Percentiles rank a stretch among this genome's conserved stretches.
Evolutionary conservation across 2,329 filamentous ascomycete species (phyloP).

Genomic region (Apiospora malaysiana): DNA sequence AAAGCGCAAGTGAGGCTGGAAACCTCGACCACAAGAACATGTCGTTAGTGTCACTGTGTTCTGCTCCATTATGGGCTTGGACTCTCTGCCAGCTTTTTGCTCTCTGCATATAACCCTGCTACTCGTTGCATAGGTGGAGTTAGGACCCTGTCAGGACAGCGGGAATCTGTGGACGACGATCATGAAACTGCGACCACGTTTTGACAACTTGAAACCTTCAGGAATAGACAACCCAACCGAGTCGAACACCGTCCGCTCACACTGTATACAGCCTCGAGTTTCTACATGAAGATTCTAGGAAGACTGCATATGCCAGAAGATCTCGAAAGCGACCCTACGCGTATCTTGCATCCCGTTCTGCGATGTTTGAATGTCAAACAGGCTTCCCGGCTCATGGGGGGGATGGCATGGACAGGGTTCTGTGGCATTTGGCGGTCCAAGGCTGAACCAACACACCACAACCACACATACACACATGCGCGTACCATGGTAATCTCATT

Average conservation of each 20-base stretch:
- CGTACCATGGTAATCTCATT: not conserved
- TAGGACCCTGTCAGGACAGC: not conserved
- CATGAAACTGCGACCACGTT: slow-evolving; percentile 16
- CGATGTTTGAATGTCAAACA: not conserved
- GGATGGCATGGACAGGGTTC: not conserved
- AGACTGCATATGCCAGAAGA: slow-evolving; percentile 15
- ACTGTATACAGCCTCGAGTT: slow-evolving; percentile 12
- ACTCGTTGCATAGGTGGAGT: slow-evolving; percentile 10
- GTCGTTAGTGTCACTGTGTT: not conserved
- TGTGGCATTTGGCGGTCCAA: not conserved
- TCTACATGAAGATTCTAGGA: not conserved
- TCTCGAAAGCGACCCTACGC: slow-evolving; percentile 11
- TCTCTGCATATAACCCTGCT: slow-evolving; percentile 8
- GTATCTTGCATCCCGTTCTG: slow-evolving; percentile 12
- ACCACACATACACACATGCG: too few species aligned
- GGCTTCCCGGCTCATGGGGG: not conserved
- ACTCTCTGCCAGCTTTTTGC: not conserved
- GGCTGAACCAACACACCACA: slow-evolving; percentile 6
- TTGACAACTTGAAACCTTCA: slow-evolving; percentile 11
- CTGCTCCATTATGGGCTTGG: not conserved
- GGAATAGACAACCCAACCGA: not conserved
- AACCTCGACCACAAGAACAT: not conserved
- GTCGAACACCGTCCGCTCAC: not conserved
- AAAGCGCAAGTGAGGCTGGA: not conserved
- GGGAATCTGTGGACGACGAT: slow-evolving; percentile 15